Conservation (phyloP, 2,329 filamentous ascomycete genomes). For the Colletotrichum sp. region DNA sequence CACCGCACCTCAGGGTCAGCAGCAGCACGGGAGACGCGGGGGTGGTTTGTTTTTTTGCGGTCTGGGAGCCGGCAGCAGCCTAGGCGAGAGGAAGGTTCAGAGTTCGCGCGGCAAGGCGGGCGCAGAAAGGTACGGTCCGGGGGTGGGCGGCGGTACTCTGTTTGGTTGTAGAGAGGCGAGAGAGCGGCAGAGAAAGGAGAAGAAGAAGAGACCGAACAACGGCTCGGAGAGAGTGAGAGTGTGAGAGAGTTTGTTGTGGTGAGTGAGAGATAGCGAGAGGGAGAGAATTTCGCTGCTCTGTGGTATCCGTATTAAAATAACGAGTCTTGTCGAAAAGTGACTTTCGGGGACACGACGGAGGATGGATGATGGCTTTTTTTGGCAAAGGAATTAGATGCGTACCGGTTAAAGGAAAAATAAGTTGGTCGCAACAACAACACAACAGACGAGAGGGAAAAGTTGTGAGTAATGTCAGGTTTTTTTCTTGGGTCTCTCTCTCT, state of each 20-base stretch:
- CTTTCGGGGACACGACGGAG: not conserved
- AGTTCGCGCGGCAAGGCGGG: slow-evolving; percentile 6
- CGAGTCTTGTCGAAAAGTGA: not conserved
- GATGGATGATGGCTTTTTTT: not conserved
- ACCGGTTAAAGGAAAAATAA: slow-evolving; percentile 1
- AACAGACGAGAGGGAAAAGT: not conserved
- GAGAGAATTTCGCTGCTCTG: not conserved
- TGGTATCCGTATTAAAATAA: slow-evolving; percentile 17
- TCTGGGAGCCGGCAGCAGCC: not conserved
- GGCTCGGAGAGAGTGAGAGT: not conserved
- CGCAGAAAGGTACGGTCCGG: not conserved
- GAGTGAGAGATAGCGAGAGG: not conserved
- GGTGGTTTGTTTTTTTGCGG: not conserved
- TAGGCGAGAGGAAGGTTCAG: not conserved
- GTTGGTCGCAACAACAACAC: slow-evolving; percentile 1
- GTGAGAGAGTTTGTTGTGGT: not conserved
- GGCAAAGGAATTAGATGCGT: slow-evolving; percentile 2
- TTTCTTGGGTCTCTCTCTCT: not conserved
- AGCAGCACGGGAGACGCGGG: slow-evolving; percentile 16
- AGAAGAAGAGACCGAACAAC: slow-evolving; percentile 18
- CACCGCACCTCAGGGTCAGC: slow-evolving; percentile 9
- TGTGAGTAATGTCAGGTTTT: not conserved
- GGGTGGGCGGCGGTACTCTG: not conserved
- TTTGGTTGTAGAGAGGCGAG: slow-evolving; percentile 18
- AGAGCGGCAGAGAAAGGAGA: slow-evolving; percentile 23